Conservation (phyloP, 2,329 filamentous ascomycete species). For the Capronia americana region DNA sequence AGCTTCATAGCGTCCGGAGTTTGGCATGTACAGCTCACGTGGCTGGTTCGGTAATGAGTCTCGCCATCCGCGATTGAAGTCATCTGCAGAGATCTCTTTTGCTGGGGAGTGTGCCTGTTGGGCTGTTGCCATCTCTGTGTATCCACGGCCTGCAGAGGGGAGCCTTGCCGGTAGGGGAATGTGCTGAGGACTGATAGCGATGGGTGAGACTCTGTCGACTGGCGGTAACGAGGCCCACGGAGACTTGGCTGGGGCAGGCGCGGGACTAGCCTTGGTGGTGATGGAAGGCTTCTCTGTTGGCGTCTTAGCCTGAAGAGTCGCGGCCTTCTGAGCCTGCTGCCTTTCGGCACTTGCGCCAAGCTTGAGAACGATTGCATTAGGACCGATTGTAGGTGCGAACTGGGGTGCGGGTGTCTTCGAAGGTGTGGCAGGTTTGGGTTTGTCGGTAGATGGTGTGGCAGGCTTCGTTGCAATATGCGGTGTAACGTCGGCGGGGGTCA, state of each 20-base stretch:
- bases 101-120: slow-evolving; percentile 71
- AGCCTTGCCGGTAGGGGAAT: slow-evolving; percentile 56
- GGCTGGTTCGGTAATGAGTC: slow-evolving; percentile 69
- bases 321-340: slow-evolving; percentile 51
- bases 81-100: slow-evolving; percentile 90
- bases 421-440: slow-evolving; percentile 41
- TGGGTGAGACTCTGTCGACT: slow-evolving; percentile 78
- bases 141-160: slow-evolving; percentile 61
- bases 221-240: slow-evolving; percentile 90
- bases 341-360: slow-evolving; percentile 55
- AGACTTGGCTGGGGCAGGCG: slow-evolving; percentile 77
- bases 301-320: slow-evolving; percentile 42
- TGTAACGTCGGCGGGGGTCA: slow-evolving; percentile 53
- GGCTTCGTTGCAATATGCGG: slow-evolving; percentile 37
- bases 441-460: slow-evolving; percentile 33
- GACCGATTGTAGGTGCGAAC: slow-evolving; percentile 53
- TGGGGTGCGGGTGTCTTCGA: slow-evolving; percentile 43
- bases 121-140: slow-evolving; percentile 67
- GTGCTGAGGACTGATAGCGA: slow-evolving; percentile 63
- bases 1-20: slow-evolving; percentile 90
- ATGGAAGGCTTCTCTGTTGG: slow-evolving; percentile 59
- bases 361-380: slow-evolving; percentile 58
- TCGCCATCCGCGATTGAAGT: slow-evolving; percentile 86
- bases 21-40: slow-evolving; percentile 90
- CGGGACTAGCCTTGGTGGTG: slow-evolving; percentile 49